Conservation (phyloP, 2,329 filamentous ascomycete species). For the Fusarium goolgardi region DNA sequence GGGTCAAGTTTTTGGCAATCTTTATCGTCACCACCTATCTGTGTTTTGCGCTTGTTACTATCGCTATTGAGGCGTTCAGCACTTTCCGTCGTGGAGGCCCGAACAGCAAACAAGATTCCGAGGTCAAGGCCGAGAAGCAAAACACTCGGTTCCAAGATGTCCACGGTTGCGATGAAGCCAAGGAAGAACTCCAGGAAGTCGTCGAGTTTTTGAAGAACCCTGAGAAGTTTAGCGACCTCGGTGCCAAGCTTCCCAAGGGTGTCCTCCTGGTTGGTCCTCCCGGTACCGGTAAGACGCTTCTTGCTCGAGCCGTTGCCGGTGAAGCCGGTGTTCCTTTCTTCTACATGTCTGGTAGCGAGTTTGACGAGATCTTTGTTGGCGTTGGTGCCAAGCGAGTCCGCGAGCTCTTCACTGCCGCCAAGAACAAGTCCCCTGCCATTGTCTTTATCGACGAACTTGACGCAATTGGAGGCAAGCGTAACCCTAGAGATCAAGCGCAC, state of each 20-base stretch:
- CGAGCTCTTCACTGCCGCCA: constrained; percentile 87
- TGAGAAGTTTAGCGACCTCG: constrained; percentile 90
- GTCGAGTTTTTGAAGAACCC: constrained; percentile 96
- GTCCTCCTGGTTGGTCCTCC: constrained; percentile 94
- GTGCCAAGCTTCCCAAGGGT: constrained; percentile 96
- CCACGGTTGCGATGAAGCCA: constrained; percentile 97
- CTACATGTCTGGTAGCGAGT: constrained; percentile 99
- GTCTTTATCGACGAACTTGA: constrained; percentile 96
- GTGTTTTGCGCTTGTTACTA: constrained; percentile 79
- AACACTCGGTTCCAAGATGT: constrained; percentile 92
- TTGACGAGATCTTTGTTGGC: constrained; percentile 98
- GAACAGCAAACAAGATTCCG: constrained; percentile 76
- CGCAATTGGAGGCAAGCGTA: constrained; percentile 93
- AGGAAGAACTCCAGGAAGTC: constrained; percentile 96
- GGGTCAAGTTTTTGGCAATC: constrained; percentile 86
- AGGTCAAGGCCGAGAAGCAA: constrained; percentile 93
- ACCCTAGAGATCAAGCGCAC: constrained; percentile 92
- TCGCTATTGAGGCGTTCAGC: constrained; percentile 84
- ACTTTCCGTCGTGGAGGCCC: constrained; percentile 77
- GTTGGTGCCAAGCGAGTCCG: constrained; percentile 96
- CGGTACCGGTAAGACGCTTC: constrained; percentile 95
- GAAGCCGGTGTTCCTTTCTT: constrained; percentile 99
- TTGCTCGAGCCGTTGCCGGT: constrained; percentile 94
- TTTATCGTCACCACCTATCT: constrained; percentile 85
- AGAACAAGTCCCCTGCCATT: constrained; percentile 88